phyloP scores from a whole-genome alignment of 2,329 filamentous ascomycete species.

The Exophiala viscosa region DNA sequence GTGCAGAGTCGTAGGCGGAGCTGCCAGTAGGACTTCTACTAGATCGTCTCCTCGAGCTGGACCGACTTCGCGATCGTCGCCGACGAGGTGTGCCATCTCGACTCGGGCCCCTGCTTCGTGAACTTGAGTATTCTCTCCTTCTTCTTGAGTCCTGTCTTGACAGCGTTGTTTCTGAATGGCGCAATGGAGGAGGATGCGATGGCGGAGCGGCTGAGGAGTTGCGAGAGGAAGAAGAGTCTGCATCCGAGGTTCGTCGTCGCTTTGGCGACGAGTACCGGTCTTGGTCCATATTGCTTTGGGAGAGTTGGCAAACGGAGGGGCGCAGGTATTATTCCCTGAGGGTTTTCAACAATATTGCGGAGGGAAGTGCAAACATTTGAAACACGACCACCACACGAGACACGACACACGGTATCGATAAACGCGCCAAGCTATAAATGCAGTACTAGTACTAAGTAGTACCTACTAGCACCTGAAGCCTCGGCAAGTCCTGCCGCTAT shows the following conservation, averaged over 20 bases:
- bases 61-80: conserved; percentile 10
- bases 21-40: conserved; percentile 14
- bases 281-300: conserved; percentile 11
- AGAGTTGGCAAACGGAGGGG: not conserved
- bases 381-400: not conserved
- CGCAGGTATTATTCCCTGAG: not conserved
- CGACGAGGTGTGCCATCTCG: conserved; percentile 5
- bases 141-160: conserved; percentile 11
- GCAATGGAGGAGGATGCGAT: conserved; percentile 4
- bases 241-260: conserved; percentile 23
- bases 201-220: conserved; percentile 6
- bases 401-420: not conserved
- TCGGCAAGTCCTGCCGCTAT: too few relatives aligned
- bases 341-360: not conserved
- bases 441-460: too few relatives aligned
- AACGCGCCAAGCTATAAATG: not conserved
- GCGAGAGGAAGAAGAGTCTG: conserved; percentile 18
- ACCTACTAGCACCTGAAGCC: too few relatives aligned
- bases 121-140: conserved; percentile 18
- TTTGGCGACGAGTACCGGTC: conserved; percentile 16
- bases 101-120: conserved; percentile 10
- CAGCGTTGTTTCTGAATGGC: conserved; percentile 7
- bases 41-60: conserved; percentile 10
- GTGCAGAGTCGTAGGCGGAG: conserved; percentile 20
- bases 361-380: not conserved